Evolutionary conservation across 345 rosid species (phyloP).

Genomic region (Geranium rotundifolium): DNA sequence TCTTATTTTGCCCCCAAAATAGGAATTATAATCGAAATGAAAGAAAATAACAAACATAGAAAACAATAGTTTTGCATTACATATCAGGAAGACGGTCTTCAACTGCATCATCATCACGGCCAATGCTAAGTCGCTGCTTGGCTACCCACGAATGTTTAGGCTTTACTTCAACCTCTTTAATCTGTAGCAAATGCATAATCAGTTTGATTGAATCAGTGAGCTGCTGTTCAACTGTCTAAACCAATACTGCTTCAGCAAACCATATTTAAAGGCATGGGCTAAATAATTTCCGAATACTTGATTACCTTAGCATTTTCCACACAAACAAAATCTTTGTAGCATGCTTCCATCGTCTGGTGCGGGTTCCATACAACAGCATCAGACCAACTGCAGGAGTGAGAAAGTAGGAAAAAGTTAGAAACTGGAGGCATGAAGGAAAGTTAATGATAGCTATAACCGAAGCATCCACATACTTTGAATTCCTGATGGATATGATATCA

Average conservation of each 20-base stretch:
- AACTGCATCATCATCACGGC: conserved; percentile 18
- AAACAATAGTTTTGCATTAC: no score
- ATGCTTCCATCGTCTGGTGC: conserved; percentile 86
- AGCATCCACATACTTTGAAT: conserved; percentile 42
- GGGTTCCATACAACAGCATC: conserved; percentile 95
- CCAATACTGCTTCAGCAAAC: no score
- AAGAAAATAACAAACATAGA: no score
- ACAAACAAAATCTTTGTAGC: conserved; percentile 78
- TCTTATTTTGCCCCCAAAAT: no score
- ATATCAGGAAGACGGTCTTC: no score
- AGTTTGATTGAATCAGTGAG: no score
- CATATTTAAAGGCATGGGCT: conserved; percentile 1
- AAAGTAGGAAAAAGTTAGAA: conserved; percentile 6
- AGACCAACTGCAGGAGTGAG: conserved; percentile 57
- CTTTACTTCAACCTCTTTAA: conserved; percentile 59
- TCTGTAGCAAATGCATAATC: conserved; percentile 20
- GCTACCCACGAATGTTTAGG: conserved; percentile 79
- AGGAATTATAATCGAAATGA: no score
- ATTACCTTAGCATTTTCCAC: conserved; percentile 89
- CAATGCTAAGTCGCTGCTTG: conserved; percentile 54
- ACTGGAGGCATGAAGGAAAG: not conserved
- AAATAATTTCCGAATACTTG: not conserved
- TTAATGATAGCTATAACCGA: no score
- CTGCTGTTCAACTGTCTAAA: no score
- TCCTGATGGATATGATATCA: conserved; percentile 44